These are phyloP conservation scores for Dendrobium chrysotoxum DNA, from an alignment of 106 monocot species.

Conservation along the genomic window DNA sequence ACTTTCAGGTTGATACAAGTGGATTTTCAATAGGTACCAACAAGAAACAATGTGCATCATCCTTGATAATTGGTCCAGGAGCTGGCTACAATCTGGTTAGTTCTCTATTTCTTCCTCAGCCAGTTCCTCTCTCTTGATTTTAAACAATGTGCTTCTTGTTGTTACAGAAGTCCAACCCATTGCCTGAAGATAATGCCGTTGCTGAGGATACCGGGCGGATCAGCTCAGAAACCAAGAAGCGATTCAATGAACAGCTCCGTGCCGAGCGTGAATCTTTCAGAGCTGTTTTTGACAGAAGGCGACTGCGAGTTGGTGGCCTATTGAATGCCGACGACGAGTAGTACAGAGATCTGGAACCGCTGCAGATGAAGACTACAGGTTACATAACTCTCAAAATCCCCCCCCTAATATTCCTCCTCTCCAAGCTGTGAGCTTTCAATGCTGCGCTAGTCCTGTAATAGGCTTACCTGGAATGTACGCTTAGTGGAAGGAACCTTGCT, in stretches of 20 bases:
- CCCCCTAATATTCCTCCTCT: no score
- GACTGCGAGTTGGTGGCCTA: conserved; percentile 52
- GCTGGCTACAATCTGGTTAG: conserved; percentile 89
- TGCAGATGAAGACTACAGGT: no score
- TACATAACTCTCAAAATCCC: no score
- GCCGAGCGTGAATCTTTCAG: conserved; percentile 82
- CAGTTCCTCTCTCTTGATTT: background rate
- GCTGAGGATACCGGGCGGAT: conserved; percentile 10
- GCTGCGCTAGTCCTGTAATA: no score
- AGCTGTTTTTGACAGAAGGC: conserved; percentile 70
- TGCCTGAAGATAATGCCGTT: conserved; percentile 9
- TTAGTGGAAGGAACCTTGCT: no score
- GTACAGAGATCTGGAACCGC: background rate
- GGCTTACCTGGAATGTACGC: no score
- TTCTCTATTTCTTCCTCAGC: background rate
- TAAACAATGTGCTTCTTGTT: background rate
- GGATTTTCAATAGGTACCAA: conserved; percentile 79
- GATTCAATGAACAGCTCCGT: conserved; percentile 60
- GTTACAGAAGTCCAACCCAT: conserved; percentile 7
- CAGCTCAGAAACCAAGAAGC: conserved; percentile 29
- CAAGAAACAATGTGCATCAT: conserved; percentile 28
- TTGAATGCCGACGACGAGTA: conserved; percentile 33
- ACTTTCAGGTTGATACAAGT: conserved; percentile 49
- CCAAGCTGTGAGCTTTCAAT: no score
- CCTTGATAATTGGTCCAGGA: conserved; percentile 83